Percentiles rank a stretch among this genome's conserved stretches.
phyloP scores from a whole-genome alignment of 331 rosid species.

The Telfairia occidentalis region DNA sequence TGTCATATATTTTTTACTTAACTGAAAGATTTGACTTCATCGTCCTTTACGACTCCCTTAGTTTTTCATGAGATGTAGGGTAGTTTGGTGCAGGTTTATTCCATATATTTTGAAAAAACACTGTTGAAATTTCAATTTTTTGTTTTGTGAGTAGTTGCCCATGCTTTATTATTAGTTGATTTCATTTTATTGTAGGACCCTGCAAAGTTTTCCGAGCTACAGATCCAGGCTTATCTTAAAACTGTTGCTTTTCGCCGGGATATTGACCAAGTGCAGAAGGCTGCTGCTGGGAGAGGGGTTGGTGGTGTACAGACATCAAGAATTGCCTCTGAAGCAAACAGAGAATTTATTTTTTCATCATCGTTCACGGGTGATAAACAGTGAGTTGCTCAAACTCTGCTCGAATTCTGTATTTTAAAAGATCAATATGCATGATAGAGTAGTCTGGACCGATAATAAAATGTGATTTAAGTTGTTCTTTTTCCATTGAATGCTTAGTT shows the following conservation, averaged over 20 bases:
- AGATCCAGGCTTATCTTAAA: slow-evolving; percentile 88
- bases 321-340: slow-evolving; percentile 84
- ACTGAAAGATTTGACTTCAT: not conserved
- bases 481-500: not conserved
- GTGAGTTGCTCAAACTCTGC: slow-evolving; percentile 39
- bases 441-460: not conserved
- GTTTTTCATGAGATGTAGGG: not conserved
- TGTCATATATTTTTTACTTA: not conserved
- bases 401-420: slow-evolving; percentile 6
- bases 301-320: slow-evolving; percentile 82
- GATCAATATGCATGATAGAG: not conserved
- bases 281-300: slow-evolving; percentile 69
- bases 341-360: slow-evolving; percentile 85
- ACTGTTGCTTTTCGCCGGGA: slow-evolving; percentile 96
- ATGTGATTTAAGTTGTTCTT: not conserved
- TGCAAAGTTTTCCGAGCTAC: slow-evolving; percentile 83
- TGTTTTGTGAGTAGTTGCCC: not conserved
- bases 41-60: not conserved
- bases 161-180: slow-evolving; percentile 23
- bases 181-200: slow-evolving; percentile 51
- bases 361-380: slow-evolving; percentile 85
- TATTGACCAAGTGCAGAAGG: slow-evolving; percentile 83
- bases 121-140: not conserved
- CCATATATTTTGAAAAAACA: not conserved
- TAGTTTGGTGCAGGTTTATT: not conserved